Conservation (phyloP, 441 rosid genomes). For the Adansonia grandidieri region DNA sequence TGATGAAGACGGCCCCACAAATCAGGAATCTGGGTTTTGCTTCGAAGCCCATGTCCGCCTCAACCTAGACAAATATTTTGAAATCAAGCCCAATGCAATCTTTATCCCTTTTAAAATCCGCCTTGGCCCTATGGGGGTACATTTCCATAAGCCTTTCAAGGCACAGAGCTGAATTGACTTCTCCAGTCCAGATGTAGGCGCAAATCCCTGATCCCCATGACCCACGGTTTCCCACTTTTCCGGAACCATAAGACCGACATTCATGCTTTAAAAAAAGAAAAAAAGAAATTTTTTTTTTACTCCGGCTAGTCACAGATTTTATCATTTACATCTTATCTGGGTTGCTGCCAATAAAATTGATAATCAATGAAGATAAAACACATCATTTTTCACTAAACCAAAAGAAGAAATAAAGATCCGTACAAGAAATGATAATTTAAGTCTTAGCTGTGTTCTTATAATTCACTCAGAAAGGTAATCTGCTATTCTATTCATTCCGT, state of each 20-base stretch:
- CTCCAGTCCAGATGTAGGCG: neutral
- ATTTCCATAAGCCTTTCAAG: neutral
- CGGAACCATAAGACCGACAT: too few species aligned
- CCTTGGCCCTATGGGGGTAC: neutral
- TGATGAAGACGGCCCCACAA: neutral
- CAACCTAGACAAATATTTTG: neutral
- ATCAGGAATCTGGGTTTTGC: slow-evolving; percentile 14
- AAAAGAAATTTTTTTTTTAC: too few species aligned
- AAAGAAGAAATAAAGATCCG: neutral
- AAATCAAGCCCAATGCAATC: neutral
- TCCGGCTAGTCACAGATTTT: too few species aligned
- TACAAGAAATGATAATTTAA: neutral
- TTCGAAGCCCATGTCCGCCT: neutral
- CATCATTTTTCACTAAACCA: neutral
- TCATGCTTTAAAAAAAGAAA: too few species aligned
- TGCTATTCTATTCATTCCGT: neutral
- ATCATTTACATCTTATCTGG: neutral
- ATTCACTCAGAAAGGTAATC: neutral
- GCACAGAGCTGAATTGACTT: neutral
- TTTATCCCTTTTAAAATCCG: neutral
- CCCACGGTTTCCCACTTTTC: neutral
- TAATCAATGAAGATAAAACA: neutral
- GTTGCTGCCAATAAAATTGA: neutral
- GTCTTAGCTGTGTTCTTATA: neutral
- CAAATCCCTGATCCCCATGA: neutral